Evolutionary conservation across 1,139 yeast genomes (phyloP), one percentile per base, ranked within the genome.

Genomic region (Saccharomyces hybrid): DNA sequence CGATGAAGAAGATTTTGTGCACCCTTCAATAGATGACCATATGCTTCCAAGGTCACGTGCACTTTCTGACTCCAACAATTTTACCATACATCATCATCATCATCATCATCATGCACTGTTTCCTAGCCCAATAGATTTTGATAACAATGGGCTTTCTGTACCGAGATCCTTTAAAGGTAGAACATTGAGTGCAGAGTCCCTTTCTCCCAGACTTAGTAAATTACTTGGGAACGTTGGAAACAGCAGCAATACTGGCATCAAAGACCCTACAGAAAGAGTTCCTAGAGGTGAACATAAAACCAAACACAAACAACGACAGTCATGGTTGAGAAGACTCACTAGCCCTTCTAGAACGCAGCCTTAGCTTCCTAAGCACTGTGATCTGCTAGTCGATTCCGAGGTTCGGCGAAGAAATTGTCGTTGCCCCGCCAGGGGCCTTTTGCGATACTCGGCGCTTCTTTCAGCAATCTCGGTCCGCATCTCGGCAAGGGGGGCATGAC

Each of bases 401-500:
- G 9, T 8, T 38, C 44, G 44, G 44, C 44, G 16, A 38, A 16
- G 44, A 34, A 25, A 25, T 16, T 16, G 25, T 13, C 23, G 44
- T 16, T 16, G 25, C 25, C 23, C 44, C 6, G 13, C 44, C 25
- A 9, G 25, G 13, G 25, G 13, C 44, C 41, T 38, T 38, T 38
- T 38, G 23, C 28, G 25, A 44, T 23, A 32, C 31, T 50, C 52
- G 52, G 52, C 50, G 34, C 44, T 30, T 41, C 30, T 14, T 11
- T 5, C 13, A 38, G 23, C 47, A 13, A 25, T 16, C 50, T 49
- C 50, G 50, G 50, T 28, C 42, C 50, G 41, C n/a, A 25, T 14
- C 49, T 44, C 52, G 52, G 52, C 44, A 31, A 31, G 41, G 49
- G 52, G 26, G 25, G 34, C 13, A 47, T 47, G 52, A 27, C 44